Conservation (phyloP, 148 eudicot species). For the Bassia scoparia region DNA sequence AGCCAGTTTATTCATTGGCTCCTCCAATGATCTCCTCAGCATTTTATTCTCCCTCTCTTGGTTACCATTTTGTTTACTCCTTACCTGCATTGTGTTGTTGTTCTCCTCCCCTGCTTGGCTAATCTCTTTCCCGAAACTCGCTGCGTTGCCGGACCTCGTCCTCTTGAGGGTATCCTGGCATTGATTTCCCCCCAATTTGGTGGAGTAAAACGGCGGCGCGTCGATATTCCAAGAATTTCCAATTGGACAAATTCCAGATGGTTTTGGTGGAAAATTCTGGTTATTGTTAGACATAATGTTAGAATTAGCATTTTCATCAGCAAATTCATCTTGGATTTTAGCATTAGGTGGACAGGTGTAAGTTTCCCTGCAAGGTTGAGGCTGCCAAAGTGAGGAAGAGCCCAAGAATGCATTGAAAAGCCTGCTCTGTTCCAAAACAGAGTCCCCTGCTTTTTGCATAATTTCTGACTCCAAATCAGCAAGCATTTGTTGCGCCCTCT, state of each 20-base stretch:
- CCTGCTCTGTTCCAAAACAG: conserved; percentile 64
- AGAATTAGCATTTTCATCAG: conserved; percentile 55
- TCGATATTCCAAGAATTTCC: conserved; percentile 53
- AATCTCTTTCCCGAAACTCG: conserved; percentile 21
- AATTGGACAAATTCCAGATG: conserved; percentile 19
- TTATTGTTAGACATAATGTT: conserved; percentile 28
- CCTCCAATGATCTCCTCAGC: conserved; percentile 47
- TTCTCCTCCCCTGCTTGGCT: conserved; percentile 1
- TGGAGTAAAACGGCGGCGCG: conserved; percentile 68
- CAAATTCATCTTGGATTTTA: conserved; percentile 42
- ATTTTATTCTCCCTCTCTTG: conserved; percentile 65
- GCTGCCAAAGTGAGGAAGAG: conserved; percentile 90
- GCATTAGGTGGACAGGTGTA: conserved; percentile 16
- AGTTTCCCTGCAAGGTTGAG: conserved; percentile 83
- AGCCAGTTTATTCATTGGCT: conserved; percentile 28
- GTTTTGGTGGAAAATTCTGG: conserved; percentile 27
- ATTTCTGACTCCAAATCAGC: conserved; percentile 77
- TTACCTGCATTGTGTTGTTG: conserved; percentile 19
- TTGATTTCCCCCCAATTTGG: conserved; percentile 30
- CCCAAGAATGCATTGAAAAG: conserved; percentile 74
- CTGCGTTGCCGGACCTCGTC: conserved; percentile 59
- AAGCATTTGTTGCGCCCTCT: conserved; percentile 94
- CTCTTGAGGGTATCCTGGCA: conserved; percentile 69
- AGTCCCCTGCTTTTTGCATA: conserved; percentile 64
- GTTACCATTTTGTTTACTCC: not conserved